Percentiles rank a stretch among this genome's conserved stretches.
Conservation (phyloP, 345 rosid species). For the Brassica juncea region DNA sequence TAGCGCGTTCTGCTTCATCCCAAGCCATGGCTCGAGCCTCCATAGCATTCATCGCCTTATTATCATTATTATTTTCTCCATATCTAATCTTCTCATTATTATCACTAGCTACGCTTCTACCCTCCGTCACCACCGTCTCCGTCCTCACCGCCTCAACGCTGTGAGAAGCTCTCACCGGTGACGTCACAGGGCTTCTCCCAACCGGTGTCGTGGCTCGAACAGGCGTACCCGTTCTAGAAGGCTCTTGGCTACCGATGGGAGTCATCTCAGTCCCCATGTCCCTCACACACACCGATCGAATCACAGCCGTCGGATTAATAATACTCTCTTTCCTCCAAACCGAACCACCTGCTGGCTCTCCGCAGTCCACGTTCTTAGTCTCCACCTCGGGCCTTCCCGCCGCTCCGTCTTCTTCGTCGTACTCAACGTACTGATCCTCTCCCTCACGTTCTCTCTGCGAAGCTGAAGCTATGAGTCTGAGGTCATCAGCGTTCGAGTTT, state of each 20-base stretch:
- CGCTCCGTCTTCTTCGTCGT: constrained; percentile 47
- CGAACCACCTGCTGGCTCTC: constrained; percentile 41
- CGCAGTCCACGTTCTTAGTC: constrained; percentile 80
- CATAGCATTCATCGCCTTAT: constrained; percentile 51
- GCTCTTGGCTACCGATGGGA: constrained; percentile 87
- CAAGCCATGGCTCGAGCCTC: constrained; percentile 81
- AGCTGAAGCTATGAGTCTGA: constrained; percentile 81
- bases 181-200: constrained; percentile 71
- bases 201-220: constrained; percentile 78
- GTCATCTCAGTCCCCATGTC: constrained; percentile 99
- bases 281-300: constrained; percentile 76
- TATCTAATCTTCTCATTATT: neutral
- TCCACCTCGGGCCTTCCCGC: constrained; percentile 46
- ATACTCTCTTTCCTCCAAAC: constrained; percentile 58
- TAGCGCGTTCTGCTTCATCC: constrained; percentile 95
- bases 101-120: constrained; percentile 21
- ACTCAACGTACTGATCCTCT: constrained; percentile 54
- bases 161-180: constrained; percentile 63
- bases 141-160: constrained; percentile 31
- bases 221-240: constrained; percentile 85
- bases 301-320: constrained; percentile 45
- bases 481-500: constrained; percentile 89
- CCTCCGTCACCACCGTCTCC: constrained; percentile 16
- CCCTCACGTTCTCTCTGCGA: constrained; percentile 70
- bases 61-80: constrained; percentile 12